Conservation (phyloP, 116 monocot genomes). For the Iris pallida region DNA sequence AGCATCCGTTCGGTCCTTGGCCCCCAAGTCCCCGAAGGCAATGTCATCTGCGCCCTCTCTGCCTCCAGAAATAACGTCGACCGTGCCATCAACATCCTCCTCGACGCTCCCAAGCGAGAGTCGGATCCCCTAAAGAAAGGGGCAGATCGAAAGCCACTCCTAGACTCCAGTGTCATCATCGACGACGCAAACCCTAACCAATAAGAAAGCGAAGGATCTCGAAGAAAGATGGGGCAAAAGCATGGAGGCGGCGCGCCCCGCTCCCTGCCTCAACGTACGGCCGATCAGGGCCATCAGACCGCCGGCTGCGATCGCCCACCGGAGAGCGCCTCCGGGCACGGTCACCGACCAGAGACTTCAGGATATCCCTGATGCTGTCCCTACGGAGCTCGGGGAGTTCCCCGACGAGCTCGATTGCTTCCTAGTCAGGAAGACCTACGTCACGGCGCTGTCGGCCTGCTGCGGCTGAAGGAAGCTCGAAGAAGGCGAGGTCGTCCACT, state of each 20-base stretch:
- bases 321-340: slow-evolving; percentile 1
- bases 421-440: slow-evolving; percentile 57
- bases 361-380: slow-evolving; percentile 10
- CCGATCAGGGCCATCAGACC: slow-evolving; percentile 45
- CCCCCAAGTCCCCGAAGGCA: neutral
- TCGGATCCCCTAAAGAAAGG: neutral
- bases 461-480: slow-evolving; percentile 47
- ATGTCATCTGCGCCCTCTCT: slow-evolving; percentile 43
- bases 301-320: slow-evolving; percentile 2
- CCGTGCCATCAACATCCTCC: slow-evolving; percentile 66
- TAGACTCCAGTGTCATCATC: neutral
- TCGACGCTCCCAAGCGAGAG: slow-evolving; percentile 42
- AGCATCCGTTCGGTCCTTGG: slow-evolving; percentile 48
- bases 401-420: slow-evolving; percentile 70
- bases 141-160: neutral
- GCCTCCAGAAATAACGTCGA: slow-evolving; percentile 44
- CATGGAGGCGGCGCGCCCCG: slow-evolving; percentile 24
- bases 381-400: slow-evolving; percentile 48
- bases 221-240: neutral
- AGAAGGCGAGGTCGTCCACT: slow-evolving; percentile 60
- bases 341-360: slow-evolving; percentile 25
- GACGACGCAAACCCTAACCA: neutral
- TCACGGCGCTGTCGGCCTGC: slow-evolving; percentile 53
- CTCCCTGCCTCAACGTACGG: slow-evolving; percentile 44
- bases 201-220: slow-evolving; percentile 7